A percentile compares a stretch with the other conserved stretches of the same genome.
These are phyloP conservation scores for Talaromyces stipitatus DNA, from an alignment of 495 filamentous ascomycete species.

Conservation along the genomic window DNA sequence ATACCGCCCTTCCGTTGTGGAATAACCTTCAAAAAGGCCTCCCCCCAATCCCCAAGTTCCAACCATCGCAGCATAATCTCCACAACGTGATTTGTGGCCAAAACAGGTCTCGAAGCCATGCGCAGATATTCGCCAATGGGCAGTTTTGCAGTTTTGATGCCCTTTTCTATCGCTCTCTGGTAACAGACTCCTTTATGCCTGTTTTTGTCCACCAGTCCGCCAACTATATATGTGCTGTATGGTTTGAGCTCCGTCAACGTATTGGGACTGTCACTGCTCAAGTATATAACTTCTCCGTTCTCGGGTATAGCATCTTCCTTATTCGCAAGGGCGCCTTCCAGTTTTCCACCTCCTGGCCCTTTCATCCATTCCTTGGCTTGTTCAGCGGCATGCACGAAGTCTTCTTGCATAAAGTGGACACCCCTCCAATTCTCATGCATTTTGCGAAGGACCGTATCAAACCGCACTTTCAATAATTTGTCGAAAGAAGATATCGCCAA, in stretches of 20 bases:
- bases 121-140: constrained; percentile 89
- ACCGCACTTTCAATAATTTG: constrained; percentile 67
- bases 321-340: constrained; percentile 47
- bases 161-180: constrained; percentile 62
- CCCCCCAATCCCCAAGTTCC: constrained; percentile 79
- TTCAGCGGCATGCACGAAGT: constrained; percentile 59
- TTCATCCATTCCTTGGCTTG: constrained; percentile 54
- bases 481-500: constrained; percentile 71
- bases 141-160: constrained; percentile 78
- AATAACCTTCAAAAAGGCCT: constrained; percentile 79
- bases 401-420: constrained; percentile 57
- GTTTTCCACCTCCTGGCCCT: constrained; percentile 36
- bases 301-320: constrained; percentile 30
- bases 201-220: constrained; percentile 92
- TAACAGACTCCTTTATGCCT: constrained; percentile 92
- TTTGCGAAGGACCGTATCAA: constrained; percentile 62
- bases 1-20: constrained; percentile 76
- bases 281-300: constrained; percentile 66
- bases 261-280: constrained; percentile 77
- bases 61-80: constrained; percentile 96
- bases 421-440: constrained; percentile 73
- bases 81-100: constrained; percentile 89
- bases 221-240: constrained; percentile 85
- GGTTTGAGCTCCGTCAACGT: constrained; percentile 73
- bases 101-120: constrained; percentile 73